phyloP scores from a whole-genome alignment of 805 yeast species.

The Zygoascus bituminiphila region DNA sequence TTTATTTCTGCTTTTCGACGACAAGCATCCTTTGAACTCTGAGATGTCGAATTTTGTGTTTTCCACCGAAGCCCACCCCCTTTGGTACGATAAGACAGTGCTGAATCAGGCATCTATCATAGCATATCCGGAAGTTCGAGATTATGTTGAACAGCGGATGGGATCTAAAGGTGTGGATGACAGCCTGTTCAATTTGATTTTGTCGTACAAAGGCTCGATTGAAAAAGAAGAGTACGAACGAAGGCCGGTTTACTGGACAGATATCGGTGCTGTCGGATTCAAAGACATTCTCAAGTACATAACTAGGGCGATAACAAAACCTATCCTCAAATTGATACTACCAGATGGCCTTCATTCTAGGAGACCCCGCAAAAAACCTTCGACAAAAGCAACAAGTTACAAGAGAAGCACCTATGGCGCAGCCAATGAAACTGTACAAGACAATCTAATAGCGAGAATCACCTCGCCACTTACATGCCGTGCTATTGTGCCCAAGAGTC shows the following conservation, averaged over 20 bases:
- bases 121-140: conserved; percentile 7
- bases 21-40: conserved; percentile 43
- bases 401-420: not conserved
- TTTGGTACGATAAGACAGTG: conserved; percentile 51
- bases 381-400: not conserved
- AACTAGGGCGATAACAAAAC: not conserved
- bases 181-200: not conserved
- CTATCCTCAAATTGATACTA: not conserved
- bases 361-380: not conserved
- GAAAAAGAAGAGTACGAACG: not conserved
- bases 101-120: conserved; percentile 18
- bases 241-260: not conserved
- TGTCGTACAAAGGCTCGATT: not conserved
- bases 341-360: not conserved
- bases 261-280: not conserved
- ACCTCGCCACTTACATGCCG: not conserved
- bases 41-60: conserved; percentile 41
- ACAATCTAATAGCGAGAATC: not conserved
- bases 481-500: not conserved
- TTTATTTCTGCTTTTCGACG: conserved; percentile 70
- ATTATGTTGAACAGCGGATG: not conserved
- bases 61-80: conserved; percentile 88
- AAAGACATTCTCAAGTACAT: not conserved
- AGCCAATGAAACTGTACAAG: not conserved
- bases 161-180: not conserved